phyloP scores from a whole-genome alignment of 371 early-diverging fungal species.

The Apophysomyces sp. region DNA sequence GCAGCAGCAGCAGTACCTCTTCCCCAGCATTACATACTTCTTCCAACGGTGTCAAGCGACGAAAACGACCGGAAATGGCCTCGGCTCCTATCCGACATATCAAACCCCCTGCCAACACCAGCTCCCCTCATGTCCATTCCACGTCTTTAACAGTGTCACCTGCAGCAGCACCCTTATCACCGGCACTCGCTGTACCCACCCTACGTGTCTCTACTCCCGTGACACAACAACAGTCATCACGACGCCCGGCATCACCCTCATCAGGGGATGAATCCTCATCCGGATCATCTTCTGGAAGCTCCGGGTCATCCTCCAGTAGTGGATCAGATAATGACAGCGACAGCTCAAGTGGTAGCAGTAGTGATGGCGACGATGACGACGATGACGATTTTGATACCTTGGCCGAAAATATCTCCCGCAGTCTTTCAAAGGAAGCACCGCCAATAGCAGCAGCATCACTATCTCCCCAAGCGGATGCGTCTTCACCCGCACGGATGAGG shows the following conservation, averaged over 20 bases:
- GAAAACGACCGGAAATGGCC: slow-evolving; percentile 15
- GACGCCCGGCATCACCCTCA: neutral
- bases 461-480: neutral
- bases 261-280: slow-evolving; percentile 3
- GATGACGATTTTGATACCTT: slow-evolving; percentile 18
- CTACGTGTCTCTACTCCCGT: neutral
- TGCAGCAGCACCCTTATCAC: neutral
- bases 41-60: neutral
- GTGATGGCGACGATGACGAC: slow-evolving; percentile 4
- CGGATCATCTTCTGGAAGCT: slow-evolving; percentile 8
- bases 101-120: slow-evolving; percentile 4
- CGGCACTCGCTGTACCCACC: neutral
- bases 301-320: neutral
- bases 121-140: neutral
- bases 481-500: neutral
- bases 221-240: neutral
- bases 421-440: slow-evolving; percentile 1
- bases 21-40: neutral
- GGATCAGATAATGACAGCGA: slow-evolving; percentile 10
- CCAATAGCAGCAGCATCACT: slow-evolving; percentile 4
- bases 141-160: neutral
- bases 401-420: slow-evolving; percentile 9
- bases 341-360: slow-evolving; percentile 9
- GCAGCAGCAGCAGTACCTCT: neutral
- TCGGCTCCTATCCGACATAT: slow-evolving; percentile 13